Base-by-base conservation (phyloP, 306 rosid genomes). In the Carpinus fangiana region DNA sequence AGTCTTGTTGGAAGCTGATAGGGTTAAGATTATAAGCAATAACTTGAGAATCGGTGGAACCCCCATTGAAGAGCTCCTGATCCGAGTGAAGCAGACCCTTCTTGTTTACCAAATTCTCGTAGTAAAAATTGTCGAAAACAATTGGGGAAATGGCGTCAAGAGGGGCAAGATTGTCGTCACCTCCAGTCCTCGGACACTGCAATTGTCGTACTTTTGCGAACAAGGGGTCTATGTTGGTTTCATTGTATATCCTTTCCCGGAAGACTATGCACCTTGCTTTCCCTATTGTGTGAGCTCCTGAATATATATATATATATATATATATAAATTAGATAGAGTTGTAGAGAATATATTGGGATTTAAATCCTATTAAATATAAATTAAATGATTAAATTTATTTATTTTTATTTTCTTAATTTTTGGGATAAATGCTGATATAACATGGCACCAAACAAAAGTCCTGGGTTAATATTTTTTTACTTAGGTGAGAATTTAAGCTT, bases 51-150 rank as follows among this genome's bases (percentile, higher is more conserved):
- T 90, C 77, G 0, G 94, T 88, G 59, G 97, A 84, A 26, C 86
- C 90, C 1, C 80, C 84, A 41, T 64, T 88, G 20, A 82, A 90
- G 60, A 92, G 90, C 18, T 79, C 80, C 57, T 92, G 93, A 34
- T 92, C 97, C 0, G 94, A 88, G 83, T 87, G 90, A 20, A 90
- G 67, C 3, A 92, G 80, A 57, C 93, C 97, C 74, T 72, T 82
- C 26, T 81, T 62, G 70, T 53, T 74, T 52, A 80, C 64, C 87
- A 90, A 67, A 9, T 88, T 84, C 0, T 1, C 72, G 75, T 31
- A 92, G 82, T 92, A 92, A 38, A 81, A 78, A 51, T 87, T 92
- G 84, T 92, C 89, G 43, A 88, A 90, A 2, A 81, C 12, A 68
- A 28, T 47, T 5, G 82, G 80, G 9, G 54, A 79, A 0, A 84